These are phyloP conservation scores for Penicillium bovifimosum DNA, from an alignment of 495 filamentous ascomycete genomes.

Conservation along the genomic window DNA sequence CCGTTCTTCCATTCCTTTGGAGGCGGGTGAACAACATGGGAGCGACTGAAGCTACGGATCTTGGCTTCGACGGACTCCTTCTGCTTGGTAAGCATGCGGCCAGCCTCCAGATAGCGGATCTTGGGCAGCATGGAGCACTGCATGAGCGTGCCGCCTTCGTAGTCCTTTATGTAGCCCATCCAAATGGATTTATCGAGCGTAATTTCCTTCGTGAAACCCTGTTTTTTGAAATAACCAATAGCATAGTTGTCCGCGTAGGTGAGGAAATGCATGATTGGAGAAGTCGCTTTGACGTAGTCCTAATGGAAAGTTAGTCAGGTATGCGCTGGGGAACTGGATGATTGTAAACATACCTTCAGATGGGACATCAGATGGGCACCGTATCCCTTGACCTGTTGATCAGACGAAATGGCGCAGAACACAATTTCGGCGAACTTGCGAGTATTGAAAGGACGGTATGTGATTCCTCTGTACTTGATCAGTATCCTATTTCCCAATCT, in stretches of 20 bases:
- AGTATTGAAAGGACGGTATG: conserved; percentile 90
- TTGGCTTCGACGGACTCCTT: conserved; percentile 93
- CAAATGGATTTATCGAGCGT: conserved; percentile 83
- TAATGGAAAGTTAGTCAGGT: conserved; percentile 18
- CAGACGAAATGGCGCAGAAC: conserved; percentile 95
- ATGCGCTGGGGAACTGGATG: not conserved
- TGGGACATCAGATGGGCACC: conserved; percentile 98
- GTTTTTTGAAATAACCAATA: conserved; percentile 98
- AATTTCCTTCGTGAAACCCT: conserved; percentile 98
- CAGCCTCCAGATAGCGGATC: conserved; percentile 87
- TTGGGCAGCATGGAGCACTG: conserved; percentile 96
- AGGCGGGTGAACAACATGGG: conserved; percentile 78
- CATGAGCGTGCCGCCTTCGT: conserved; percentile 98
- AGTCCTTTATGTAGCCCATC: conserved; percentile 99
- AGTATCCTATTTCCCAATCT: not conserved
- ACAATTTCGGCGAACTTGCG: conserved; percentile 97
- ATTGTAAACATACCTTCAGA: conserved; percentile 54
- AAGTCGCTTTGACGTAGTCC: conserved; percentile 97
- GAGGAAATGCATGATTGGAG: conserved; percentile 95
- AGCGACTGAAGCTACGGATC: conserved; percentile 85
- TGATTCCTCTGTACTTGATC: conserved; percentile 65
- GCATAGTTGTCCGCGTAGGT: conserved; percentile 99
- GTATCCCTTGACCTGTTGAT: conserved; percentile 98
- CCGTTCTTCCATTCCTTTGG: conserved; percentile 81
- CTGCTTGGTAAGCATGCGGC: conserved; percentile 95